Evolutionary conservation across 257 asterid genomes (phyloP), one percentile per base, ranked within the genome.

Genomic region (Orobanche coerulescens): DNA sequence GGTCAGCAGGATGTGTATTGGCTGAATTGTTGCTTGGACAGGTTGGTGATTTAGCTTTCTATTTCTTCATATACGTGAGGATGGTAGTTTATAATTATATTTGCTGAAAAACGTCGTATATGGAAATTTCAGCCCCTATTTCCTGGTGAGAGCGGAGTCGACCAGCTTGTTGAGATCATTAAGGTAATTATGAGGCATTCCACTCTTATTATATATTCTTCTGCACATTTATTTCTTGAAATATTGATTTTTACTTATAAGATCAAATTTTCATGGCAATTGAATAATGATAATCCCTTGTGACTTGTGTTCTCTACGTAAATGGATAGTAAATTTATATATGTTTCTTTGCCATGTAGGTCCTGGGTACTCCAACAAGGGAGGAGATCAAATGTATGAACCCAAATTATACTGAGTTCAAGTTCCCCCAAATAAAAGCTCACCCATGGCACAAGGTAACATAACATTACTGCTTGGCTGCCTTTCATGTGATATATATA

Each of bases 391-490:
- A 81, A 68, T 85, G 94, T 56, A 85, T 85, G 94, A 85, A 85
- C 66, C 94, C 94, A 39, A 85, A 85, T 65, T 85, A 85, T 73
- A 80, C 87, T 0, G 94, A 85, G 75, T 85, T 80, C 66, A 82
- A 79, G 59, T 84, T 84, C 44, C 90, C 93, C 59, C 89, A 84
- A 64, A 82, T 81, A 39, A 84, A 84, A 69, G 89, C 89, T 39
- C 93, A 84, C 69, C 94, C 94, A 31, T 84, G 94, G 94, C 94
- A 85, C 76, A 85, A 85, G 85, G 94, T 82, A 71, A 11, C 39
- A 39, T 7, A 12, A 61, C 40, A 48, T 28, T 51, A 23, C 26
- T 4, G 5, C 48, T 19, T 11, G 33, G 2, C 12, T 2, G n/a
- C 53, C 28, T 18, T 3, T 20, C 31, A 3, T 23, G 16, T 49